phyloP scores from a whole-genome alignment of 148 eudicot species.

The Vaccinium macrocarpon region DNA sequence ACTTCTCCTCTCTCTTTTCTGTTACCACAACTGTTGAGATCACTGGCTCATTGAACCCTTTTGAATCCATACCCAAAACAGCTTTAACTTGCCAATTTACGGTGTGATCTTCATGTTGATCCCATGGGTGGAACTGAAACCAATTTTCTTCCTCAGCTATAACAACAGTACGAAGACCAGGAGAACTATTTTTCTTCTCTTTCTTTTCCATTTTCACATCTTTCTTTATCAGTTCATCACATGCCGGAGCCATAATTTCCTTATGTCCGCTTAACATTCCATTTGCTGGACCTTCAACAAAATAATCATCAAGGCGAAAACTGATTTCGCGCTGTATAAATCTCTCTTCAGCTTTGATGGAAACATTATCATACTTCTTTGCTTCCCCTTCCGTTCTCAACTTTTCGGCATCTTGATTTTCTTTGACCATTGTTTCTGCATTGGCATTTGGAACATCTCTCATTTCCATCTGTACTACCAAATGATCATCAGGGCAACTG shows the following conservation, averaged over 20 bases:
- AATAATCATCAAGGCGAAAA: constrained; percentile 12
- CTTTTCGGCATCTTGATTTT: not conserved
- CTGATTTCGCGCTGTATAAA: constrained; percentile 4
- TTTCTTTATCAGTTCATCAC: not conserved
- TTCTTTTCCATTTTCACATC: not conserved
- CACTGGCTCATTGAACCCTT: constrained; percentile 7
- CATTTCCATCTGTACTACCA: not conserved
- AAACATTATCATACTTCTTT: not conserved
- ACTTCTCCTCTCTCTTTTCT: constrained; percentile 30
- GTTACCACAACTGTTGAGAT: constrained; percentile 11
- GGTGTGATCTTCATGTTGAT: not conserved
- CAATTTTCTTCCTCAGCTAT: constrained; percentile 9
- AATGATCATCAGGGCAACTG: not conserved
- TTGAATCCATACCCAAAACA: not conserved
- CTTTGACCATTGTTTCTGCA: not conserved
- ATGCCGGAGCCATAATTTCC: not conserved
- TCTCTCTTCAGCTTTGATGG: constrained; percentile 20
- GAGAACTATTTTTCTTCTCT: not conserved
- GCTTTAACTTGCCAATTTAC: not conserved
- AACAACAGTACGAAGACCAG: not conserved
- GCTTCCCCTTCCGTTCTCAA: not conserved
- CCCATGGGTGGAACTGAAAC: constrained; percentile 6
- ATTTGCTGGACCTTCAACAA: not conserved
- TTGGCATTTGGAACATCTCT: not conserved
- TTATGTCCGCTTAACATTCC: not conserved